Evolutionary conservation across 1,139 yeast species (phyloP).

Genomic region (Candida smagusa): DNA sequence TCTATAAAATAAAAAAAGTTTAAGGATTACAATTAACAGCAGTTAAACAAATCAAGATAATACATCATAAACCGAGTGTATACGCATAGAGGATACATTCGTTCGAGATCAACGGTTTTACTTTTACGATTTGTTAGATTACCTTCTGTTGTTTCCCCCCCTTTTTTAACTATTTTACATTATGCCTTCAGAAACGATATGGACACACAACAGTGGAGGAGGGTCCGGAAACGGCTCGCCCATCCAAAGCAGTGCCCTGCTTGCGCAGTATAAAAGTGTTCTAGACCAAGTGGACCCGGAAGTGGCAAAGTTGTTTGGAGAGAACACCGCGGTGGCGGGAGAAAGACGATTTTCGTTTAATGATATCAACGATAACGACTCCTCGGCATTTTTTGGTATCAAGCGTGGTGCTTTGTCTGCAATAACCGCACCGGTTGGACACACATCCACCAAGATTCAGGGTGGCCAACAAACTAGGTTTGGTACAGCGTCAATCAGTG

Average conservation of each 20-base stretch:
- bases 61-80: too few relatives aligned
- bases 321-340: constrained; percentile 2
- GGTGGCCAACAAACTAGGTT: constrained; percentile 27
- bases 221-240: constrained; percentile 19
- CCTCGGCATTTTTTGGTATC: constrained; percentile 39
- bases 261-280: constrained; percentile 29
- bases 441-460: constrained; percentile 13
- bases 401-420: constrained; percentile 49
- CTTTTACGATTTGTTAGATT: not conserved
- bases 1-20: constrained; percentile 6
- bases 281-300: constrained; percentile 45
- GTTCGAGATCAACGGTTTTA: too few relatives aligned
- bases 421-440: constrained; percentile 40
- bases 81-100: too few relatives aligned
- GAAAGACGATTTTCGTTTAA: constrained; percentile 30
- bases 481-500: constrained; percentile 63
- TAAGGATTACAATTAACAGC: not conserved
- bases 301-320: constrained; percentile 38
- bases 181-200: constrained; percentile 32
- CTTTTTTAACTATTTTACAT: not conserved
- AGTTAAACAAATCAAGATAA: not conserved
- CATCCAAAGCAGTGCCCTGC: constrained; percentile 20
- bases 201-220: constrained; percentile 24
- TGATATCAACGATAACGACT: constrained; percentile 45
- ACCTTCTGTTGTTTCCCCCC: constrained; percentile 4